phyloP scores from a whole-genome alignment of 2,329 filamentous ascomycete genomes.

The Neophaeococcomyces mojaviensis region DNA sequence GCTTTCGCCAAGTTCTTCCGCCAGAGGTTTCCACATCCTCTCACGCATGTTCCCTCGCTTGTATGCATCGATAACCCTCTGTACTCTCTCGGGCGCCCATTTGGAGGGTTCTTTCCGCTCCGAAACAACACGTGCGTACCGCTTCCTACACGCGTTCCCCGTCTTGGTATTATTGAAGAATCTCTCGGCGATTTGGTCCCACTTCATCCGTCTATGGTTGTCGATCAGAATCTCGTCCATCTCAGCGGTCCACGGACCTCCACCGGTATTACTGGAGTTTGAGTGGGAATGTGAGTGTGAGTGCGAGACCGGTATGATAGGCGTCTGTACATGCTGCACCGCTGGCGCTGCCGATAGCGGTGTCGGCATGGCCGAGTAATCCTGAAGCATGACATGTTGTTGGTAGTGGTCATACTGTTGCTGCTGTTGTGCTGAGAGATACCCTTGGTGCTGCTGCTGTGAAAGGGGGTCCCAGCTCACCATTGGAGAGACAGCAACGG shows the following conservation, averaged over 20 bases:
- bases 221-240: conserved; percentile 68
- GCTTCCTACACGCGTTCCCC: conserved; percentile 78
- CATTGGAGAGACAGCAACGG: conserved; percentile 5
- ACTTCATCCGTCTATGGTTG: conserved; percentile 69
- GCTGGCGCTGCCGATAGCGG: conserved; percentile 14
- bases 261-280: conserved; percentile 32
- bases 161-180: conserved; percentile 67
- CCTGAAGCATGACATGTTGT: conserved; percentile 7
- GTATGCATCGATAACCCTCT: conserved; percentile 68
- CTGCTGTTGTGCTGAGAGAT: neutral
- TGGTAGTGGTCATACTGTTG: conserved; percentile 11
- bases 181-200: conserved; percentile 68
- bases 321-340: conserved; percentile 12
- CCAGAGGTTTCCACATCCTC: conserved; percentile 73
- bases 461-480: neutral
- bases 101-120: conserved; percentile 58
- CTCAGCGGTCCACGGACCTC: conserved; percentile 62
- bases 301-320: conserved; percentile 1
- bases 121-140: conserved; percentile 78
- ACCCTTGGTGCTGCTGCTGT: conserved; percentile 1
- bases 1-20: conserved; percentile 50
- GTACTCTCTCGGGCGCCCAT: conserved; percentile 69
- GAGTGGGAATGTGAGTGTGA: conserved; percentile 3
- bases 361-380: conserved; percentile 1
- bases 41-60: conserved; percentile 59